Percentiles rank a stretch among this genome's conserved stretches.
phyloP scores from a whole-genome alignment of 1,284 basidiomycete species.

The Leccinum fallax region DNA sequence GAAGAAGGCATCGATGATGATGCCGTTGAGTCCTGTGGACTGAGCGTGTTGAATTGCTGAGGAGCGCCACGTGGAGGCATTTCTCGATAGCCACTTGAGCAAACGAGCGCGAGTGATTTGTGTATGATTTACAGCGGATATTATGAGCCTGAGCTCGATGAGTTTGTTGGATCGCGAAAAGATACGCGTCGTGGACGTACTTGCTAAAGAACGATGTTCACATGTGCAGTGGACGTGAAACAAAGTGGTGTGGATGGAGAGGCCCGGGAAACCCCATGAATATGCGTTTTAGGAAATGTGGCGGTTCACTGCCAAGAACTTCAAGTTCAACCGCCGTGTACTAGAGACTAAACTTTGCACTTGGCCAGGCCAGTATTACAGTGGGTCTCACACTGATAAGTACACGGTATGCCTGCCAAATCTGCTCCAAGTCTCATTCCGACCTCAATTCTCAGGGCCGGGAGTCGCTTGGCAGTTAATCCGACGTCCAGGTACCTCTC shows the following conservation, averaged over 20 bases:
- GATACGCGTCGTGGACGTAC: slow-evolving; percentile 17
- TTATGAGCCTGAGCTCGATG: background rate
- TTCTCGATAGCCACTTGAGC: background rate
- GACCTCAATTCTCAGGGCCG: background rate
- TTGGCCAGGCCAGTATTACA: too few species aligned
- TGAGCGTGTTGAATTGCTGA: slow-evolving; percentile 25
- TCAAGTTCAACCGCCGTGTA: too few species aligned
- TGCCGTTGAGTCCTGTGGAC: slow-evolving; percentile 31
- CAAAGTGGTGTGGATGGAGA: background rate
- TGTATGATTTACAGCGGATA: slow-evolving; percentile 2
- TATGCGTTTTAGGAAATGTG: slow-evolving; percentile 25
- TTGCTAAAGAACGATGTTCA: slow-evolving; percentile 7
- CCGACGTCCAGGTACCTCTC: background rate
- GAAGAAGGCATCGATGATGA: slow-evolving; percentile 27
- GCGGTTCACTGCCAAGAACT: slow-evolving; percentile 5
- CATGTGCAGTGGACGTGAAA: slow-evolving; percentile 5
- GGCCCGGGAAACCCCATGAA: slow-evolving; percentile 14
- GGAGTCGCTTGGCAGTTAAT: background rate
- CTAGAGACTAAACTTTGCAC: too few species aligned
- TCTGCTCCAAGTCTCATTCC: background rate
- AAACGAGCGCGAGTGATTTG: slow-evolving; percentile 11
- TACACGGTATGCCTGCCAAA: background rate
- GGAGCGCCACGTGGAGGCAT: slow-evolving; percentile 34
- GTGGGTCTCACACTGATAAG: too few species aligned
- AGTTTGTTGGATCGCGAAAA: background rate